phyloP scores from a whole-genome alignment of 805 yeast genomes.

The Barnettozyma wickerhamii region DNA sequence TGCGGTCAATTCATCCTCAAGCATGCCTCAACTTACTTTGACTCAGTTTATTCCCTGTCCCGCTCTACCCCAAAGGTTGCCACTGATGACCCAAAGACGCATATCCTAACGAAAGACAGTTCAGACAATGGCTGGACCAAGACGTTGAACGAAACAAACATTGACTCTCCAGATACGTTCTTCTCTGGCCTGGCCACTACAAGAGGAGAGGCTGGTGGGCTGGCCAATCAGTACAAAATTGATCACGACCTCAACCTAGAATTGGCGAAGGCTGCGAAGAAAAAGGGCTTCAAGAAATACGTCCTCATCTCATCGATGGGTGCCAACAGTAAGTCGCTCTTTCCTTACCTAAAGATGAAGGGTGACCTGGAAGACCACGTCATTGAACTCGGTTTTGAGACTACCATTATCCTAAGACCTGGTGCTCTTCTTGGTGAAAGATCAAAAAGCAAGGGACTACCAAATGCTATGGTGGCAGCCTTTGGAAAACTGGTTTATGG shows the following conservation, averaged over 20 bases:
- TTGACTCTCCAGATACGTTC: conserved; percentile 29
- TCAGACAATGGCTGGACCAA: conserved; percentile 44
- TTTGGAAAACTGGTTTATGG: conserved; percentile 28
- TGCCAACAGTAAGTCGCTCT: conserved; percentile 52
- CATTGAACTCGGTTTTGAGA: conserved; percentile 56
- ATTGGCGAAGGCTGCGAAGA: conserved; percentile 70
- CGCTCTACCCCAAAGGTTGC: conserved; percentile 34
- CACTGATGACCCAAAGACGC: conserved; percentile 9
- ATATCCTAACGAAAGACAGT: conserved; percentile 43
- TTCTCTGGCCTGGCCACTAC: conserved; percentile 78
- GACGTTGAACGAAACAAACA: conserved; percentile 25
- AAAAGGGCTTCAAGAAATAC: conserved; percentile 60
- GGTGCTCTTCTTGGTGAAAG: conserved; percentile 70
- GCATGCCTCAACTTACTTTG: conserved; percentile 34
- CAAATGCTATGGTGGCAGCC: conserved; percentile 28
- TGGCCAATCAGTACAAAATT: conserved; percentile 63
- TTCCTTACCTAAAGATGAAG: conserved; percentile 63
- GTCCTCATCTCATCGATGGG: conserved; percentile 65
- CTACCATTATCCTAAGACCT: conserved; percentile 73
- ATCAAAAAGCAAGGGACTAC: conserved; percentile 35
- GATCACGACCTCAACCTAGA: conserved; percentile 71
- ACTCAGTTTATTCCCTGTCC: conserved; percentile 43
- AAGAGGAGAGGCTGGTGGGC: conserved; percentile 63
- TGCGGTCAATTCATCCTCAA: conserved; percentile 59
- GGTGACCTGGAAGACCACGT: conserved; percentile 75